These are phyloP conservation scores for Ceratobasidium sp. DNA, from an alignment of 1,284 basidiomycete species.

Conservation along the genomic window DNA sequence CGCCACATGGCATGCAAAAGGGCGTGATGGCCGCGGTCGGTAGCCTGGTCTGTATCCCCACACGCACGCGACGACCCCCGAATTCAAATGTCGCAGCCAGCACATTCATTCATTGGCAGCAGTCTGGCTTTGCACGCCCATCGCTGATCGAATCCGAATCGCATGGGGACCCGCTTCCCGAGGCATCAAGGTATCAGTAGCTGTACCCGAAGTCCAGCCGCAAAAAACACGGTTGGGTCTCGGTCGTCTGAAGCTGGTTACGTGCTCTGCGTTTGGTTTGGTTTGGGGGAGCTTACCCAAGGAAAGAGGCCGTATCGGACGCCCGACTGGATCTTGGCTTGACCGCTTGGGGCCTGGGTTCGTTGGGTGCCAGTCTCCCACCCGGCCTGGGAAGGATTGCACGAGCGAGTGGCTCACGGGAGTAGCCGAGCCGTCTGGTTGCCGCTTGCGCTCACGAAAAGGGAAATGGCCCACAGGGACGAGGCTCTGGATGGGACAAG, in stretches of 20 bases:
- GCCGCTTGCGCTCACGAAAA: background rate
- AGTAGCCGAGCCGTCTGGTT: constrained; percentile 4
- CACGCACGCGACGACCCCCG: constrained; percentile 31
- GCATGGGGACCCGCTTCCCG: constrained; percentile 28
- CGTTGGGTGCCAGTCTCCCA: background rate
- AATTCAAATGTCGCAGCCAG: constrained; percentile 5
- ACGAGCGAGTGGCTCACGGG: constrained; percentile 18
- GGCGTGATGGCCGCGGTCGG: constrained; percentile 22
- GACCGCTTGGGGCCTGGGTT: constrained; percentile 6
- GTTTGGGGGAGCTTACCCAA: constrained; percentile 12
- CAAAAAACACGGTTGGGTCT: constrained; percentile 31
- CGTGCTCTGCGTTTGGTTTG: constrained; percentile 10
- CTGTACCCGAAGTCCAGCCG: constrained; percentile 33
- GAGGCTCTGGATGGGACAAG: constrained; percentile 1
- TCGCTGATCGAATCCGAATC: constrained; percentile 31
- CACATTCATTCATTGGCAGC: background rate
- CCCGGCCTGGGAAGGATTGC: constrained; percentile 23
- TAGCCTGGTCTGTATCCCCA: background rate
- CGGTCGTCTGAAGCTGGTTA: background rate
- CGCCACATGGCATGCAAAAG: constrained; percentile 20
- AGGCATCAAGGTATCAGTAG: constrained; percentile 9
- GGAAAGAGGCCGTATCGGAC: constrained; percentile 13
- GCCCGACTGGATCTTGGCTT: constrained; percentile 30
- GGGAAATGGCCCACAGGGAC: background rate
- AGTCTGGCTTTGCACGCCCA: background rate